These are phyloP conservation scores for Cardiosporidium cionae DNA, from an alignment of 169 alveolate species.

Conservation along the genomic window DNA sequence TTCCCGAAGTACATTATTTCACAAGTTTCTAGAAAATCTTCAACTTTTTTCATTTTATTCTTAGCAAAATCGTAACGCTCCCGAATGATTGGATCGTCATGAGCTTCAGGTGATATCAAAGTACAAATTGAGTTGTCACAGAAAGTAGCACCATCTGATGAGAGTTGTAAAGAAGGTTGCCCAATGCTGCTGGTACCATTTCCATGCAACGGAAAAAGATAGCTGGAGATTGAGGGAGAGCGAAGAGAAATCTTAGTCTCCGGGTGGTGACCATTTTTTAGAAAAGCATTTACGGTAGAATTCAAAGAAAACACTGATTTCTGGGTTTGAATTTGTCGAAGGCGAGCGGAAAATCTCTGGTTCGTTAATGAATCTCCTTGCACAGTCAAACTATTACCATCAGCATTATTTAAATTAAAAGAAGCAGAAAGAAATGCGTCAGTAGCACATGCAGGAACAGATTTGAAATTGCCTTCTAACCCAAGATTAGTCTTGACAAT, in stretches of 20 bases:
- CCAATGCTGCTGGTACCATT: not conserved
- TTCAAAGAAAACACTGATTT: not conserved
- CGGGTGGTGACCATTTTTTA: not conserved
- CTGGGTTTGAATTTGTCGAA: not conserved
- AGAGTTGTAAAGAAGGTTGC: not conserved
- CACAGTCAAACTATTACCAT: too few species aligned
- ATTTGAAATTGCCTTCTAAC: too few species aligned
- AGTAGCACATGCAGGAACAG: too few species aligned
- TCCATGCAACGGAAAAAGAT: not conserved
- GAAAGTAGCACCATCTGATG: not conserved
- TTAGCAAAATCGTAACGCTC: conserved; percentile 16
- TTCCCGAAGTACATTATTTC: conserved; percentile 41
- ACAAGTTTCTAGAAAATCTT: conserved; percentile 33
- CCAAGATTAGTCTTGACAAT: too few species aligned
- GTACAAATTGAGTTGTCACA: not conserved
- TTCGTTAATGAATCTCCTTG: too few species aligned
- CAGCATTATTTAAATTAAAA: too few species aligned
- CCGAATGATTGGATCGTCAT: not conserved
- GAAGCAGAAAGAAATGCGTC: too few species aligned
- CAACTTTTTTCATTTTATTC: conserved; percentile 31
- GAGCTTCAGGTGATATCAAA: not conserved
- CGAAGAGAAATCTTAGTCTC: not conserved
- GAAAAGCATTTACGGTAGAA: not conserved
- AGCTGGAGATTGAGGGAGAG: not conserved
- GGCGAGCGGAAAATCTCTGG: not conserved